Evolutionary conservation across 495 filamentous ascomycete genomes (phyloP).

Genomic region (Daldinia concentrica): DNA sequence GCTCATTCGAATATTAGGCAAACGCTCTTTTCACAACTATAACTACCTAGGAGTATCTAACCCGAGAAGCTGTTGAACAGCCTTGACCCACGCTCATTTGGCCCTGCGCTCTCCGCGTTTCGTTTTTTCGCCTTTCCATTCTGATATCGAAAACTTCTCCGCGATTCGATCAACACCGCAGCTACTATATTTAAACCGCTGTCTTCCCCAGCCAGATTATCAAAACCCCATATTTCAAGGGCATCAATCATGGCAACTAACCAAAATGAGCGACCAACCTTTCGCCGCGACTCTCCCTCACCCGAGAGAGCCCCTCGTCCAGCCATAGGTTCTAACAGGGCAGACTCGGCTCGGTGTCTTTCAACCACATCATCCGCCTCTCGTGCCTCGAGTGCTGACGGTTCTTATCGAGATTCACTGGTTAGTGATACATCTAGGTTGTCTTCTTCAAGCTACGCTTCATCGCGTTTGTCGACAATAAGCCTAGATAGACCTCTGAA

Average conservation of each 20-base stretch:
- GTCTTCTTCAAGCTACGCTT: conserved; percentile 57
- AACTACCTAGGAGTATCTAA: conserved; percentile 7
- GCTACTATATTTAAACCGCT: conserved; percentile 5
- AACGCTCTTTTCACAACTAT: conserved; percentile 25
- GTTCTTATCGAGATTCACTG: conserved; percentile 64
- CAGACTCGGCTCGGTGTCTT: conserved; percentile 72
- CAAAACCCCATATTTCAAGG: not conserved
- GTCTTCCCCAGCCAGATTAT: not conserved
- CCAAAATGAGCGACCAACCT: conserved; percentile 46
- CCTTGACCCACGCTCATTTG: conserved; percentile 19
- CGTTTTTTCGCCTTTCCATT: conserved; percentile 11
- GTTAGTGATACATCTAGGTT: conserved; percentile 62
- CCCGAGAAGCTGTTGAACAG: conserved; percentile 43
- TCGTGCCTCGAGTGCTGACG: conserved; percentile 62
- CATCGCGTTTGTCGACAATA: conserved; percentile 58
- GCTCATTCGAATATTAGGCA: conserved; percentile 7
- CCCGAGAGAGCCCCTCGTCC: conserved; percentile 73
- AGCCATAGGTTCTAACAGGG: conserved; percentile 68
- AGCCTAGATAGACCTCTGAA: conserved; percentile 59
- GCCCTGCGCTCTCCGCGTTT: conserved; percentile 17
- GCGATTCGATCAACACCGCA: conserved; percentile 16
- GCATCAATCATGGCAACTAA: conserved; percentile 48
- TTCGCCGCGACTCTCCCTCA: conserved; percentile 65
- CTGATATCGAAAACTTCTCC: conserved; percentile 9
- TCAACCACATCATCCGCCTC: conserved; percentile 79